Evolutionary conservation across 306 rosid species (phyloP).

Genomic region (Geum urbanum): DNA sequence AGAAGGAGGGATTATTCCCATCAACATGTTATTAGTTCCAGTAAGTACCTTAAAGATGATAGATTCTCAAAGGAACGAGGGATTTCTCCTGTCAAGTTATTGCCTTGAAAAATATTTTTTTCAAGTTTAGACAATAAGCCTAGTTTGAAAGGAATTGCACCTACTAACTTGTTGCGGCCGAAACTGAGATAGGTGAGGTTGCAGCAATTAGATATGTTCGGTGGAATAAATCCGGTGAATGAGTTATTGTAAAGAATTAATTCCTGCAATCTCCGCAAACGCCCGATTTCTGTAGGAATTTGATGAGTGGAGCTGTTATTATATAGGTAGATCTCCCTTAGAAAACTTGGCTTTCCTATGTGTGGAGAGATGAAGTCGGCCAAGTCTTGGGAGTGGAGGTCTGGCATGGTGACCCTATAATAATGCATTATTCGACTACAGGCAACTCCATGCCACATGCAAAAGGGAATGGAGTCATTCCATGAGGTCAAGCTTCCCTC

Average conservation of each 20-base stretch:
- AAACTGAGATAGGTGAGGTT: not conserved
- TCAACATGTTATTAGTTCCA: not conserved
- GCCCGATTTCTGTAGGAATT: conserved; percentile 35
- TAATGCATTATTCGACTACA: not conserved
- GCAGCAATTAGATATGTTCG: not conserved
- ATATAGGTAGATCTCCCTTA: conserved; percentile 9
- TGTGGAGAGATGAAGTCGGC: not conserved
- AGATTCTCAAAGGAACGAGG: conserved; percentile 23
- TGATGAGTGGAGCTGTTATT: conserved; percentile 32
- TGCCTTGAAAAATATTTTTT: accelerated
- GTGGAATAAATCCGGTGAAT: not conserved
- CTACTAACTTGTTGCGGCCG: not conserved
- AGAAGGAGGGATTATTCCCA: conserved; percentile 11
- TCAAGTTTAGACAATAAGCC: conserved; percentile 9
- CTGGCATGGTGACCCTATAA: not conserved
- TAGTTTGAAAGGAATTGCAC: conserved; percentile 12
- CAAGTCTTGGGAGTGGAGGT: not conserved
- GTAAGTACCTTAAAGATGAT: not conserved
- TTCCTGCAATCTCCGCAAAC: conserved; percentile 12
- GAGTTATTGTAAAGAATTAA: not conserved
- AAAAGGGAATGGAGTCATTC: not conserved
- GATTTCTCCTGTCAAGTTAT: conserved; percentile 17
- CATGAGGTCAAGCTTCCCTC: not conserved
- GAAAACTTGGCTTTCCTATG: conserved; percentile 39
- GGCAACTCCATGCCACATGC: not conserved